Base-by-base conservation (phyloP, 306 rosid species). In the Lupinus albus region DNA sequence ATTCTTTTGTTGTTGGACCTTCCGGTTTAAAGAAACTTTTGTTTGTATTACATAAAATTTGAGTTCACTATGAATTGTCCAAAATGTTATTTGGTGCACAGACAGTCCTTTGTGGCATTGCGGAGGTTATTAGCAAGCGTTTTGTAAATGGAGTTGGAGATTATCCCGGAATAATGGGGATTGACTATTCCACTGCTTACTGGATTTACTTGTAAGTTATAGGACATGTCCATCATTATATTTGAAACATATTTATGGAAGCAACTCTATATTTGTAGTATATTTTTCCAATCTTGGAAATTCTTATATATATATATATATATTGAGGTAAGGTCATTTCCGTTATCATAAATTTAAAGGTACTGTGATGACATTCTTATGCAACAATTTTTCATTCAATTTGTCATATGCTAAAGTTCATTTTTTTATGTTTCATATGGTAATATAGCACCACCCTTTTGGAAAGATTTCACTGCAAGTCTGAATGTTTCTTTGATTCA, bases 151-250 rank as follows among this genome's bases (percentile, higher is more conserved):
- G 98, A 13, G 49, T 80, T 67, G 88, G 83, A 67, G 74, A 49
- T 11, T 86, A 79, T 15, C 76, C 83, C 56, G 98, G 98, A 73
- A 75, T 92, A 69, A 89, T 89, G 98, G 96, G 96, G 68, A 71
- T 92, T 5, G 89, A 86, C 82, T 86, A 81, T 69, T 76, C 95
- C 25, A 87, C 89, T 51, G 92, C 95, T 30, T 75, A 46, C 56
- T 85, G 96, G 98, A 86, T 92, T 79, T 86, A 83, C 78, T 69
- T 42, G 98, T 89, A 87, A 52, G 95, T 82, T 82, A 48, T 48
- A 17, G 14, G 36, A 63, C 65, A 47, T 50, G 15, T 61, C 56
- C 48, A 39, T 33, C 32, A 33, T 55, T 30, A 16, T 21, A 64
- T 51, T 33, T 21, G 39, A 39, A 56, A 8, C 3, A 1, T 21